Conservation (phyloP, 805 yeast species). For the Torulaspora indica region DNA sequence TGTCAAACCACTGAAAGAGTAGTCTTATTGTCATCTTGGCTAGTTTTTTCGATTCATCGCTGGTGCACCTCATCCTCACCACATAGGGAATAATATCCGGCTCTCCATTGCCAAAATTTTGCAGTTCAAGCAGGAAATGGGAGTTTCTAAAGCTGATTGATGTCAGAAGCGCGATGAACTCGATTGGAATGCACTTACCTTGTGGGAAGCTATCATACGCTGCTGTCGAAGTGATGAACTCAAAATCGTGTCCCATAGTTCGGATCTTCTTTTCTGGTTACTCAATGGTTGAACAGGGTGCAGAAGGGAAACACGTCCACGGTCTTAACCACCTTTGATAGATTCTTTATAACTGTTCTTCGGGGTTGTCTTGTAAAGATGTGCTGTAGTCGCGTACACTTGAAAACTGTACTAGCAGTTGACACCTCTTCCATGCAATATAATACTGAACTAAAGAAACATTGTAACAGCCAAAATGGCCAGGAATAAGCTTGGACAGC, state of each 20-base stretch:
- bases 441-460: neutral
- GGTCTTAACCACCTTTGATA: too few species aligned
- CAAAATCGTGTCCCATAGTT: constrained; percentile 5
- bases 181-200: constrained; percentile 10
- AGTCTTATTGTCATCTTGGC: constrained; percentile 23
- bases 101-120: constrained; percentile 18
- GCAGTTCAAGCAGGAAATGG: constrained; percentile 16
- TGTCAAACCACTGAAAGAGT: constrained; percentile 18
- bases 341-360: neutral
- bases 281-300: neutral
- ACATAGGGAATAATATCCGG: constrained; percentile 12
- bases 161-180: constrained; percentile 23
- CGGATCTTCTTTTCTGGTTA: neutral
- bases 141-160: constrained; percentile 14
- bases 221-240: constrained; percentile 7
- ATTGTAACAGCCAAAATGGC: constrained; percentile 12
- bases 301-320: too few species aligned
- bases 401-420: too few species aligned
- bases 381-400: too few species aligned
- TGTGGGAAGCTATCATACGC: constrained; percentile 1
- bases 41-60: constrained; percentile 13
- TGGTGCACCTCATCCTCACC: constrained; percentile 17
- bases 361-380: neutral
- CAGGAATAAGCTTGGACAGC: constrained; percentile 13
- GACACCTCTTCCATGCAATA: neutral